Percentiles rank a stretch among this genome's conserved stretches.
Conservation (phyloP, 352 stramenopile species). For the Phytophthora hibernalis region DNA sequence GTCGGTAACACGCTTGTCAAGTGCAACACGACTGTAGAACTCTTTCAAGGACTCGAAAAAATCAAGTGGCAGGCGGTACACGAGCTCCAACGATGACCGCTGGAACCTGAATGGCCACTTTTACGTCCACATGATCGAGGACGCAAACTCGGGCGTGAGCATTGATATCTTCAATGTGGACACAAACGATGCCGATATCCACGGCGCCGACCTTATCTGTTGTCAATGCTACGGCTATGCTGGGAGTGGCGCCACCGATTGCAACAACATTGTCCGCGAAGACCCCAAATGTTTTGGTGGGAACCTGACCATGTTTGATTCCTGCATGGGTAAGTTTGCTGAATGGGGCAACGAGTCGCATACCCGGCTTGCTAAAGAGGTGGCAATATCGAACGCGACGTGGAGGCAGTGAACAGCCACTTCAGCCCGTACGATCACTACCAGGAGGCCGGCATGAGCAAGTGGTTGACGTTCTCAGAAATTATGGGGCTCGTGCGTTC, state of each 20-base stretch:
- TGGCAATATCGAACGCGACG: constrained; percentile 20
- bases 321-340: constrained; percentile 14
- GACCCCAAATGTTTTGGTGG: constrained; percentile 21
- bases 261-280: constrained; percentile 1
- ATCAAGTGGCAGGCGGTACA: constrained; percentile 32
- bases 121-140: constrained; percentile 16
- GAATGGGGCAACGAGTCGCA: constrained; percentile 21
- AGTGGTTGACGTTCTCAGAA: constrained; percentile 19
- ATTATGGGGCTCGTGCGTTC: constrained; percentile 9
- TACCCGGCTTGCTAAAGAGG: not conserved
- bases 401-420: constrained; percentile 35
- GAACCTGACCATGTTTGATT: constrained; percentile 17
- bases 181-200: constrained; percentile 25
- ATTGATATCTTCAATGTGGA: constrained; percentile 33
- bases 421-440: constrained; percentile 30
- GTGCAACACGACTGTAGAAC: constrained; percentile 8
- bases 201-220: constrained; percentile 13
- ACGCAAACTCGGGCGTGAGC: constrained; percentile 23
- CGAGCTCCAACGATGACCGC: constrained; percentile 24
- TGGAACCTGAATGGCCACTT: constrained; percentile 25
- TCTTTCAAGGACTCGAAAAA: constrained; percentile 23
- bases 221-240: constrained; percentile 32
- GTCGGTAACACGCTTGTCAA: constrained; percentile 2
- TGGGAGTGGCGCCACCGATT: not conserved
- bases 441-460: constrained; percentile 13